phyloP scores from a whole-genome alignment of 2,329 filamentous ascomycete genomes.

The Clarireedia paspali region DNA sequence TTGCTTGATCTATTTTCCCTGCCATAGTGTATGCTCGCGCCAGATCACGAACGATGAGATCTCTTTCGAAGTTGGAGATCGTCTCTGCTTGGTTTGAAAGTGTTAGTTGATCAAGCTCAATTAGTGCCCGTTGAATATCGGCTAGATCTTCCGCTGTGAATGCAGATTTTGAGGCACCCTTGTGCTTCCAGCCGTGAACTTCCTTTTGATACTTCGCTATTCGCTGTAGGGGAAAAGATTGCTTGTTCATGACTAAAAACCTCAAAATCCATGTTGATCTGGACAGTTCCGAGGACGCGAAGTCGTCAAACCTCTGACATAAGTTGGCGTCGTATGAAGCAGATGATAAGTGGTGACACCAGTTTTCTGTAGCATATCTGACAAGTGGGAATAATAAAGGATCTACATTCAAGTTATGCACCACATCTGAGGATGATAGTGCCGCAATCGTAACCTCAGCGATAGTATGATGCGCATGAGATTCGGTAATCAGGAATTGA shows the following conservation, averaged over 20 bases:
- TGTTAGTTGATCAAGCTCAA: neutral
- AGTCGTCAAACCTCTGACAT: neutral
- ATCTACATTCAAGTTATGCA: neutral
- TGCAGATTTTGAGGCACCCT: neutral
- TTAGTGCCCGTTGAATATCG: slow-evolving; percentile 6
- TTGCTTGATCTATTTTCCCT: neutral
- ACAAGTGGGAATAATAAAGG: neutral
- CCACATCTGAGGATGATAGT: neutral
- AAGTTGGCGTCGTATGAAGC: neutral
- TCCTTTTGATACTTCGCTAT: slow-evolving; percentile 7
- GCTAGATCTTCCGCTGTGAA: slow-evolving; percentile 3
- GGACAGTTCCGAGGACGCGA: neutral
- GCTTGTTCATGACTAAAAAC: neutral
- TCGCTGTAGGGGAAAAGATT: slow-evolving; percentile 1
- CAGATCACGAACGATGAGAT: neutral
- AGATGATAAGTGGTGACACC: slow-evolving; percentile 5
- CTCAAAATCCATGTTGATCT: slow-evolving; percentile 7
- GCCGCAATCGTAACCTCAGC: neutral
- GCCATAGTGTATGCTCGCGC: slow-evolving; percentile 7
- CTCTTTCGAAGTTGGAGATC: slow-evolving; percentile 4
- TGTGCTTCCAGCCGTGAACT: neutral
- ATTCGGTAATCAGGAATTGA: slow-evolving; percentile 4
- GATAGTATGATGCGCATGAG: slow-evolving; percentile 1
- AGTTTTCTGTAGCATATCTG: slow-evolving; percentile 4
- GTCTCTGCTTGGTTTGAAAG: neutral